Percentiles rank a stretch among this genome's conserved stretches.
Conservation (phyloP, 2,329 filamentous ascomycete species). For the Capronia americana region DNA sequence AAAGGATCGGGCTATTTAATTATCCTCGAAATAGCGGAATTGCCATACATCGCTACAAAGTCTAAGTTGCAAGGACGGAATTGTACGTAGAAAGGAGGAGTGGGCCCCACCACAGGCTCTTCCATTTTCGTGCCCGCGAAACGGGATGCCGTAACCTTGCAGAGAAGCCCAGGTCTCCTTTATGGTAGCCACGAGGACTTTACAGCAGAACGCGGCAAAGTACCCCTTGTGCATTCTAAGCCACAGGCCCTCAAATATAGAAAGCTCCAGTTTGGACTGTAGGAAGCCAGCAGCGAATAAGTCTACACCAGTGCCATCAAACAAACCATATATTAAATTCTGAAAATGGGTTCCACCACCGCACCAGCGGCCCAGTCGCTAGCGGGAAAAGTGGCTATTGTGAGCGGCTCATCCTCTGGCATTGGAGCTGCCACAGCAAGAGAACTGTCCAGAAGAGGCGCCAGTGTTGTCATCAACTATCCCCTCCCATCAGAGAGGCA, state of each 20-base stretch:
- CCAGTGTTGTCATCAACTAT: conserved; percentile 52
- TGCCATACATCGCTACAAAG: not conserved
- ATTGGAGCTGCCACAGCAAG: conserved; percentile 58
- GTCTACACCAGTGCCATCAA: not conserved
- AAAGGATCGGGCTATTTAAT: not conserved
- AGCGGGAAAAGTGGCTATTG: conserved; percentile 47
- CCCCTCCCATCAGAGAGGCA: conserved; percentile 46
- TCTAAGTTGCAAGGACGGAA: not conserved
- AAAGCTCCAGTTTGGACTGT: not conserved
- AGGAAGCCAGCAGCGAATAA: not conserved
- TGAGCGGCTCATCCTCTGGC: conserved; percentile 58
- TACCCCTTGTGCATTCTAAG: not conserved
- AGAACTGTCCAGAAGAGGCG: conserved; percentile 50
- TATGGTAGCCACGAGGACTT: no score
- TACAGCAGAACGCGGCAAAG: no score
- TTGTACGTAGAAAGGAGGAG: no score
- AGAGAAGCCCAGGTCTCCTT: no score
- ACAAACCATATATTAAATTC: not conserved
- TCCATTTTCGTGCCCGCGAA: not conserved
- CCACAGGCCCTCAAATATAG: not conserved
- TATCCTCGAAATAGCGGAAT: not conserved
- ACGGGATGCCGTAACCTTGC: not conserved
- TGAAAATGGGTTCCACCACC: conserved; percentile 3
- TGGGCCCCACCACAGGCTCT: no score
- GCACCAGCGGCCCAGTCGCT: conserved; percentile 10